Evolutionary conservation across 2,329 filamentous ascomycete genomes (phyloP).

Genomic region (Microcyclospora pomicola): DNA sequence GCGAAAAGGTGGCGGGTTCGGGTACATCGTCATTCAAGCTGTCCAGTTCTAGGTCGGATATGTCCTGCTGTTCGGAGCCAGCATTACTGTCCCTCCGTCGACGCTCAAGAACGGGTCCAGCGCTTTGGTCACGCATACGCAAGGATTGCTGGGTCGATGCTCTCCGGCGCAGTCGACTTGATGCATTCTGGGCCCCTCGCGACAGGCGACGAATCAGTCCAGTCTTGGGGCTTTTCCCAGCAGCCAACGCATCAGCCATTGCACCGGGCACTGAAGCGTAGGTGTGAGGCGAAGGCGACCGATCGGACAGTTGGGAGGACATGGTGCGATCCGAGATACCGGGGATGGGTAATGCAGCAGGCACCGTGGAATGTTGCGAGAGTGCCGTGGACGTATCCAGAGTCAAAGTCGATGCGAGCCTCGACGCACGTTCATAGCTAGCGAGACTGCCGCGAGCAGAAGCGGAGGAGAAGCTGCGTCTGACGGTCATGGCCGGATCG

Average conservation of each 20-base stretch:
- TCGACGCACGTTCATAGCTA: too few species aligned
- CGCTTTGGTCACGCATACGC: slow-evolving; percentile 66
- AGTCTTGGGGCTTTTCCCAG: slow-evolving; percentile 37
- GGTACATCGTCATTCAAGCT: slow-evolving; percentile 37
- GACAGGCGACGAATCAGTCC: slow-evolving; percentile 70
- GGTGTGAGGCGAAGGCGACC: slow-evolving; percentile 39
- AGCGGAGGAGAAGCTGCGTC: too few species aligned
- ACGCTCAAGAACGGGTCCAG: slow-evolving; percentile 76
- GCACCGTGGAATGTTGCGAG: too few species aligned
- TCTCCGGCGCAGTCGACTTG: slow-evolving; percentile 49
- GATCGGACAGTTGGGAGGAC: slow-evolving; percentile 25
- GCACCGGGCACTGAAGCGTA: slow-evolving; percentile 38
- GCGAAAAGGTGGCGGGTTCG: slow-evolving; percentile 13
- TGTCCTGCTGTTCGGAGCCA: slow-evolving; percentile 36
- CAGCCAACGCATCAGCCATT: slow-evolving; percentile 46
- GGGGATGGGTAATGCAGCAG: too few species aligned
- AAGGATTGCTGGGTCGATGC: slow-evolving; percentile 64
- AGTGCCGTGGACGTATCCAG: too few species aligned
- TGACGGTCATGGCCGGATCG: too few species aligned
- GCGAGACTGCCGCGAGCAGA: too few species aligned
- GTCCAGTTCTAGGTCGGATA: slow-evolving; percentile 40
- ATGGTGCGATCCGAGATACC: neutral
- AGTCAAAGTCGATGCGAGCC: too few species aligned
- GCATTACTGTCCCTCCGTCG: slow-evolving; percentile 82
- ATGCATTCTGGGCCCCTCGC: slow-evolving; percentile 52